Evolutionary conservation across 2,329 filamentous ascomycete species (phyloP), one percentile per base, ranked within the genome.

Genomic region (Exophiala oligosperma): DNA sequence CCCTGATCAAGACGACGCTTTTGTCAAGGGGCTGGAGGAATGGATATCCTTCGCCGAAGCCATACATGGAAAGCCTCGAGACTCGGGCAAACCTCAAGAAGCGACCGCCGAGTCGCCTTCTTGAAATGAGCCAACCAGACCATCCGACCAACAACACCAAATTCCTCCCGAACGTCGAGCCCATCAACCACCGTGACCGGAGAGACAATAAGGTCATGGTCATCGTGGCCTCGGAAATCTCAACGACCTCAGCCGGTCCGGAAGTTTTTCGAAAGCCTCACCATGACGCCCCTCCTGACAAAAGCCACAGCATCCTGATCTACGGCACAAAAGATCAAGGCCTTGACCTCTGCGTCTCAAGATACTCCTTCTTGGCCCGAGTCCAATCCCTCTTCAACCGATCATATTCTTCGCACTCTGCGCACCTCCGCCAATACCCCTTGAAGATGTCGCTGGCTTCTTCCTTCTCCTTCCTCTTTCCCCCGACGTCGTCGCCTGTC

Each of bases 21-120:
- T 91, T 70, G 78, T 90, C 3, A 87, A 88, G 70, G 85, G 88
- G 0, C 76, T 96, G 44, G 82, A 87, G 64, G 92, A 96, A 73
- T 96, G 92, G 91, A 78, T 95, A 57, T 78, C 79, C 9, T 84
- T 92, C 71, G 84, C 91, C 9, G 84, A 87, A 64, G 80, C 82
- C 71, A 88, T 91, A 73, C 67, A 81, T 72, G 58, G 58, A 9
- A 47, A 50, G 28, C 46, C 49, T 9, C 7, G 5, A 7, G 32
- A 40, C 11, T 2, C 47, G 4, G 38, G 21, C 35, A 46, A 56
- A 26, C n/a, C 17, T 52, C 48, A 1, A 2, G 17, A 24, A 26
- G 28, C 46, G 4, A 14, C 4, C 24, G 7, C 12, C 38, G 23
- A 17, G 28, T 35, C 28, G 11, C 12, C 9, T 7, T 29, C 23